Evolutionary conservation across 1,139 yeast genomes (phyloP).

Genomic region (Spathaspora jeffriesii): DNA sequence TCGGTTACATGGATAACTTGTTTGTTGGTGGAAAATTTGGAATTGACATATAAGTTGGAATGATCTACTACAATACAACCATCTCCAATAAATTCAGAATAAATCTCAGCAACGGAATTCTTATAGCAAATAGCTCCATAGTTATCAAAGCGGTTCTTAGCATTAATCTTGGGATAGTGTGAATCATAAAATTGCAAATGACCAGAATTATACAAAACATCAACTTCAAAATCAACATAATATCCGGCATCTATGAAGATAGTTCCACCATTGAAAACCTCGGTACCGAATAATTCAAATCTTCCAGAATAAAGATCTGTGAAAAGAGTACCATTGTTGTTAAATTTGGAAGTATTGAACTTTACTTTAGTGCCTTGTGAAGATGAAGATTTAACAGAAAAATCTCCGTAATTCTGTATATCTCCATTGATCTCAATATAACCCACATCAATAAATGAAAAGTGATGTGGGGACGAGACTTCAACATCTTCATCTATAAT

Average conservation of each 20-base stretch:
- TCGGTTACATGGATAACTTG: neutral
- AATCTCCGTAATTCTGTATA: neutral
- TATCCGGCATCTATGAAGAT: neutral
- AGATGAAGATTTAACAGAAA: neutral
- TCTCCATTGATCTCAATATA: constrained; percentile 1
- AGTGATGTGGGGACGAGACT: neutral
- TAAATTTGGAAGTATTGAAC: neutral
- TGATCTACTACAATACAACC: neutral
- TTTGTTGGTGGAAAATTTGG: neutral
- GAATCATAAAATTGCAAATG: neutral
- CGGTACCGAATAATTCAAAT: neutral
- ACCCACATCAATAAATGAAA: neutral
- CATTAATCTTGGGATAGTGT: neutral
- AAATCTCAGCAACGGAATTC: neutral
- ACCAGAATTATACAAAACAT: neutral
- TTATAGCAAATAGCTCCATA: neutral
- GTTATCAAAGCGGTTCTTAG: neutral
- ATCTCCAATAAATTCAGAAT: neutral
- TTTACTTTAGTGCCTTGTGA: neutral
- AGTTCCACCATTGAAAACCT: neutral
- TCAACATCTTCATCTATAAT: neutral
- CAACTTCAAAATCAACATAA: neutral
- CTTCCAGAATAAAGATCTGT: neutral
- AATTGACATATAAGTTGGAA: neutral
- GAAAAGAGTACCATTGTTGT: neutral